Evolutionary conservation across 2,329 filamentous ascomycete species (phyloP), one percentile per base, ranked within the genome.

Genomic region (Trichoderma atrobrunneum): DNA sequence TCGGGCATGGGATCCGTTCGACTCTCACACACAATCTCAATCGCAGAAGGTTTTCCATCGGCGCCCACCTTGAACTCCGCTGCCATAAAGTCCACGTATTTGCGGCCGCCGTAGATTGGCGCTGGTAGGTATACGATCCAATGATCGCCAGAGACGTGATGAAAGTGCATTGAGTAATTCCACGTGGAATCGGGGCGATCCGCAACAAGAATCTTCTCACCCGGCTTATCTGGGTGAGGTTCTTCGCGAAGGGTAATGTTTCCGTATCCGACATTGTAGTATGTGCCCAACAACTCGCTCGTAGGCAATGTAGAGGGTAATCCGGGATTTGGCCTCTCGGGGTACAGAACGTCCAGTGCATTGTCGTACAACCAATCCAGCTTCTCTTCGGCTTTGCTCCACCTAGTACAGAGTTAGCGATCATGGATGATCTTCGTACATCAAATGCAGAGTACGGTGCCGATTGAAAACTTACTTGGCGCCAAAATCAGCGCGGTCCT

Each of bases 211-310:
- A 78, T 76, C 39, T 64, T 70, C 26, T 76, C 61, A 3, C 54
- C 66, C 2, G 59, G 26, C 21, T 74, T 71, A 3, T 72, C 34
- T 0, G 74, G 74, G 26, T 76, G 65, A 8, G 73, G 56, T 8
- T 75, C 71, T 11, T 72, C 72, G 1, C 70, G 69, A 5, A 81
- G 71, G 0, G 74, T 70, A 12, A 81, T 63, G 1, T 61, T 72
- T 24, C 77, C 78, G 76, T 86, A 86, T 4, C 80, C 84, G 2
- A 81, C 80, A 68, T 87, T 80, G 72, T 77, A 81, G 74, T 87
- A 87, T 2, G 79, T 83, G 3, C 86, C 86, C 2, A 76, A 74
- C 24, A 80, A 71, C 1, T 76, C 73, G 72, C 83, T 82, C 43
- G 76, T 75, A 18, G 75, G 72, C 4, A 85, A 74, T 0, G 82